Evolutionary conservation across 1,284 basidiomycete genomes (phyloP).

Genomic region (Moniliophthora roreri): DNA sequence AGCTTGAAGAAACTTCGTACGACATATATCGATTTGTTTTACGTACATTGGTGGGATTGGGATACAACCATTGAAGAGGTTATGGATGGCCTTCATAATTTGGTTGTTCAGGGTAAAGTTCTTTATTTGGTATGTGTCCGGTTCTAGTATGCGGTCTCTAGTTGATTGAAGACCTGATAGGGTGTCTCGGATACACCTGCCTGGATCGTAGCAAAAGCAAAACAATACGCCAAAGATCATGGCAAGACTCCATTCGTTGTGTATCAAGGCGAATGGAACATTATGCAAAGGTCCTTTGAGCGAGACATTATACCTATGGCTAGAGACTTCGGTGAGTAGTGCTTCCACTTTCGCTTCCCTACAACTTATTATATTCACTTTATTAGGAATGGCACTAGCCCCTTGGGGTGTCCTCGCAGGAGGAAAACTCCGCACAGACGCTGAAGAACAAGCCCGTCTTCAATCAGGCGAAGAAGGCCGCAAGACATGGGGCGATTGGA

Average conservation of each 20-base stretch:
- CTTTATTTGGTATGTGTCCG: constrained; percentile 43
- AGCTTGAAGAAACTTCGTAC: constrained; percentile 60
- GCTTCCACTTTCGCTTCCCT: neutral
- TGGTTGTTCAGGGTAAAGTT: constrained; percentile 47
- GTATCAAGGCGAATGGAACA: constrained; percentile 54
- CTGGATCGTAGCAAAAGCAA: constrained; percentile 48
- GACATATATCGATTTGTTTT: constrained; percentile 52
- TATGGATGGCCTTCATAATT: constrained; percentile 48
- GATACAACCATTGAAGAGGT: constrained; percentile 54
- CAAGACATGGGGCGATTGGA: too few relatives aligned
- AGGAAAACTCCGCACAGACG: too few relatives aligned
- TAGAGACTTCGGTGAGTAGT: neutral
- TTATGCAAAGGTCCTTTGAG: constrained; percentile 40
- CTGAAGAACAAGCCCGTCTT: too few relatives aligned
- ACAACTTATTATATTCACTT: too few relatives aligned
- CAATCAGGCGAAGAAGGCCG: too few relatives aligned
- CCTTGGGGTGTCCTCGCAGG: too few relatives aligned
- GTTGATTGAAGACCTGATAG: neutral
- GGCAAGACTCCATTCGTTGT: constrained; percentile 49
- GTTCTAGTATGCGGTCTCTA: neutral
- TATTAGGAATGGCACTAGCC: too few relatives aligned
- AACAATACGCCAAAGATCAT: constrained; percentile 48
- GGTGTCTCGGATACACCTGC: constrained; percentile 42
- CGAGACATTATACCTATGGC: constrained; percentile 14
- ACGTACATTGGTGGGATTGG: constrained; percentile 57